A percentile compares a stretch with the other conserved stretches of the same genome.
Conservation (phyloP, 371 early-diverging fungal genomes). For the Rhizopus arrhizus region DNA sequence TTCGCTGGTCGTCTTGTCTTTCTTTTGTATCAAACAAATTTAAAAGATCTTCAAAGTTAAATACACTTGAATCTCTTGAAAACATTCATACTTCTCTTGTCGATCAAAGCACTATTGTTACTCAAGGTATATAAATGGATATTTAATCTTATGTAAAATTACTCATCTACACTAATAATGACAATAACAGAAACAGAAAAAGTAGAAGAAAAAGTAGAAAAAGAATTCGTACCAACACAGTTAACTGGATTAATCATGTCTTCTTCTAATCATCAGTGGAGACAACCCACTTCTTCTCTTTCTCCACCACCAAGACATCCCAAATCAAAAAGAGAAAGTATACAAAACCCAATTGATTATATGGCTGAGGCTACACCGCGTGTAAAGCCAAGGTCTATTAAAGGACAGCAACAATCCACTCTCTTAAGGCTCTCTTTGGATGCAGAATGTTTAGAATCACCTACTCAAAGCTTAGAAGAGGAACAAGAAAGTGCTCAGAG, state of each 20-base stretch:
- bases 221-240: background rate
- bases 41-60: conserved; percentile 7
- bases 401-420: conserved; percentile 18
- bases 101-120: background rate
- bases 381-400: conserved; percentile 6
- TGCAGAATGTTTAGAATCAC: conserved; percentile 26
- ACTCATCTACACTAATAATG: no score
- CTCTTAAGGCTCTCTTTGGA: conserved; percentile 42
- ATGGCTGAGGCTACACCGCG: conserved; percentile 1
- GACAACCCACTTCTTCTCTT: conserved; percentile 20
- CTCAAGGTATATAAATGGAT: background rate
- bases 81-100: conserved; percentile 4
- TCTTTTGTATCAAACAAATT: conserved; percentile 25
- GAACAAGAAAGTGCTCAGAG: conserved; percentile 16
- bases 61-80: conserved; percentile 17
- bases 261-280: background rate
- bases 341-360: background rate
- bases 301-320: conserved; percentile 30
- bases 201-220: background rate
- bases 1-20: conserved; percentile 38
- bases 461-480: conserved; percentile 8
- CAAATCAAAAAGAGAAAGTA: conserved; percentile 22
- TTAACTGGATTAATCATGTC: background rate
- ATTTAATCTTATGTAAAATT: no score
- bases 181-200: background rate